These are phyloP conservation scores for Soucietia sequanensis DNA, from an alignment of 805 yeast species.

Conservation along the genomic window DNA sequence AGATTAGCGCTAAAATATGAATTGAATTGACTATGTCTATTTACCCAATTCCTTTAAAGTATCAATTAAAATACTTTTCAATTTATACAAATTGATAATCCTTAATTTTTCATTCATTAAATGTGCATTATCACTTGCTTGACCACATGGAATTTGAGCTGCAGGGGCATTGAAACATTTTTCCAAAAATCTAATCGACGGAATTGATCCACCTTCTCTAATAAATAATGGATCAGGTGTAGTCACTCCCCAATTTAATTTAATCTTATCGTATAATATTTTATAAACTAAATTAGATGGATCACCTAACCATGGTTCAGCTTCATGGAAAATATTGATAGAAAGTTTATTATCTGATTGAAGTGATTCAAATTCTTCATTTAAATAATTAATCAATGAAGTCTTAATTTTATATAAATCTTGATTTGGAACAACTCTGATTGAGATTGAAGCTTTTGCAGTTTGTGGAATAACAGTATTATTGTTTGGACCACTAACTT, in stretches of 20 bases:
- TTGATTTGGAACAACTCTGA: conserved; percentile 90
- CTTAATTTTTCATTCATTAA: conserved; percentile 82
- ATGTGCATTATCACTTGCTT: conserved; percentile 92
- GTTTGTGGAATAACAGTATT: conserved; percentile 85
- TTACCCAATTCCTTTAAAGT: conserved; percentile 45
- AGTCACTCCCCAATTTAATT: conserved; percentile 69
- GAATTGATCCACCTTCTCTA: conserved; percentile 97
- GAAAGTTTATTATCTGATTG: conserved; percentile 60
- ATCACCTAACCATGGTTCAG: conserved; percentile 97
- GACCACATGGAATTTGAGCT: conserved; percentile 96
- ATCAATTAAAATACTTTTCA: conserved; percentile 61
- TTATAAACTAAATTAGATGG: conserved; percentile 72
- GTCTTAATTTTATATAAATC: conserved; percentile 57
- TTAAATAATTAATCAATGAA: conserved; percentile 47
- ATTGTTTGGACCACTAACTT: conserved; percentile 87
- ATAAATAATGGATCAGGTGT: conserved; percentile 71
- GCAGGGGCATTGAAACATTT: conserved; percentile 83
- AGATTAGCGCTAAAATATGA: too few relatives aligned
- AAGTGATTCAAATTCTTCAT: conserved; percentile 45
- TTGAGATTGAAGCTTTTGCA: conserved; percentile 74
- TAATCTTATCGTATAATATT: conserved; percentile 60
- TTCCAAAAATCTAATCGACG: conserved; percentile 82
- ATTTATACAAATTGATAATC: conserved; percentile 71
- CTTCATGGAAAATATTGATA: conserved; percentile 71
- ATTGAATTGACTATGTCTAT: too few relatives aligned